Evolutionary conservation across 78 protist species (phyloP).

Genomic region (Dictyostelium firmibasis): DNA sequence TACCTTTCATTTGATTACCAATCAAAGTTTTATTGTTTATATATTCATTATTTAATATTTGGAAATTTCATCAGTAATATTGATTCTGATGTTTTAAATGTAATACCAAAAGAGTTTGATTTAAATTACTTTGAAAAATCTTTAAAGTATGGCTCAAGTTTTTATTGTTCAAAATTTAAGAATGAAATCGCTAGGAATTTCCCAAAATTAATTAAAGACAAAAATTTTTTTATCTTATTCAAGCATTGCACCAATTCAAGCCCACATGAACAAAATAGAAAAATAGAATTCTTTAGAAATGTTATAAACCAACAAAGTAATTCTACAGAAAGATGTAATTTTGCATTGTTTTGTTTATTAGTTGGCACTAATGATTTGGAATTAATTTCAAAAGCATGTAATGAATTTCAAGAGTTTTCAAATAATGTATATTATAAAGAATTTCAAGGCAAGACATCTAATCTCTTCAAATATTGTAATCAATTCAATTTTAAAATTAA

Average conservation of each 20-base stretch:
- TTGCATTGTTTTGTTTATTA: background rate
- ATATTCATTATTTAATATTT: background rate
- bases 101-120: background rate
- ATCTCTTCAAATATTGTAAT: background rate
- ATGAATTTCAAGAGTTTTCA: background rate
- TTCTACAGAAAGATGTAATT: background rate
- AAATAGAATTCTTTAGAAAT: background rate
- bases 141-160: background rate
- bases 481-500: background rate
- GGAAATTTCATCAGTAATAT: background rate
- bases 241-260: background rate
- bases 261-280: background rate
- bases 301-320: background rate
- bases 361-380: background rate
- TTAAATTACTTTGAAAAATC: background rate
- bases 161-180: background rate
- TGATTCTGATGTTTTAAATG: background rate
- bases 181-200: background rate
- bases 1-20: background rate
- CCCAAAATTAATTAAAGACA: background rate
- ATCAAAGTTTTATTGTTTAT: background rate
- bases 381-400: background rate
- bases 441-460: background rate
- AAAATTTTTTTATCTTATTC: background rate
- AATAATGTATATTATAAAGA: background rate